Conservation (phyloP, 768 basidiomycete genomes). For the Megacollybia marginata region DNA sequence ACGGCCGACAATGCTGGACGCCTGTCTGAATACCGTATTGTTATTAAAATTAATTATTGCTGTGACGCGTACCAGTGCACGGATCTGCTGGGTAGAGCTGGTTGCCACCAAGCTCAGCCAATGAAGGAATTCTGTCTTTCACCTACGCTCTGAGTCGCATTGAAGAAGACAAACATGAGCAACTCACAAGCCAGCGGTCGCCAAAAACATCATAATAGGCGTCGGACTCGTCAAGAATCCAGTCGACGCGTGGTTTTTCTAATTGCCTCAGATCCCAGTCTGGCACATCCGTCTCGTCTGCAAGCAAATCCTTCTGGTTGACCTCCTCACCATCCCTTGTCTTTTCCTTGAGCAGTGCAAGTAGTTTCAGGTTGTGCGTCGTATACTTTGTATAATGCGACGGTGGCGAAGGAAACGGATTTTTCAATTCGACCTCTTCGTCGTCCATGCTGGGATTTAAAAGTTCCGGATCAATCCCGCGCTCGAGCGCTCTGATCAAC, state of each 20-base stretch:
- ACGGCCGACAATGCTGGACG: slow-evolving; percentile 67
- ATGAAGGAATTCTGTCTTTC: slow-evolving; percentile 73
- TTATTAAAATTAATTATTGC: not conserved
- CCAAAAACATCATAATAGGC: slow-evolving; percentile 74
- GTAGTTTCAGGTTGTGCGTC: slow-evolving; percentile 60
- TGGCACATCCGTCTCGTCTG: slow-evolving; percentile 69
- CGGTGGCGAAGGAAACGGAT: slow-evolving; percentile 87
- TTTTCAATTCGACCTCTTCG: slow-evolving; percentile 70
- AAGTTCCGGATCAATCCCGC: not conserved
- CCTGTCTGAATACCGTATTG: slow-evolving; percentile 43
- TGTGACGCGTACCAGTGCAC: slow-evolving; percentile 39
- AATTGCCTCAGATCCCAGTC: slow-evolving; percentile 71
- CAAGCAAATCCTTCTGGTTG: slow-evolving; percentile 56
- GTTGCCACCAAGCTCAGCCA: slow-evolving; percentile 74
- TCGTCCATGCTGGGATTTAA: slow-evolving; percentile 43
- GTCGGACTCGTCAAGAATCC: slow-evolving; percentile 80
- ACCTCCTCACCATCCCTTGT: slow-evolving; percentile 30
- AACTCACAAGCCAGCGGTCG: slow-evolving; percentile 82
- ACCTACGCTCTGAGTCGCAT: slow-evolving; percentile 37
- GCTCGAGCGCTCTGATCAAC: not conserved
- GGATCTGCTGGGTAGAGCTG: slow-evolving; percentile 78
- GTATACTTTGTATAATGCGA: slow-evolving; percentile 79
- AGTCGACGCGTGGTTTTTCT: slow-evolving; percentile 84
- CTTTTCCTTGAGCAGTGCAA: slow-evolving; percentile 54
- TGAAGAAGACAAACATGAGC: slow-evolving; percentile 8